A percentile compares a stretch with the other conserved stretches of the same genome.
Conservation (phyloP, 176 grass and related monocot species). For the Musa itinerans region DNA sequence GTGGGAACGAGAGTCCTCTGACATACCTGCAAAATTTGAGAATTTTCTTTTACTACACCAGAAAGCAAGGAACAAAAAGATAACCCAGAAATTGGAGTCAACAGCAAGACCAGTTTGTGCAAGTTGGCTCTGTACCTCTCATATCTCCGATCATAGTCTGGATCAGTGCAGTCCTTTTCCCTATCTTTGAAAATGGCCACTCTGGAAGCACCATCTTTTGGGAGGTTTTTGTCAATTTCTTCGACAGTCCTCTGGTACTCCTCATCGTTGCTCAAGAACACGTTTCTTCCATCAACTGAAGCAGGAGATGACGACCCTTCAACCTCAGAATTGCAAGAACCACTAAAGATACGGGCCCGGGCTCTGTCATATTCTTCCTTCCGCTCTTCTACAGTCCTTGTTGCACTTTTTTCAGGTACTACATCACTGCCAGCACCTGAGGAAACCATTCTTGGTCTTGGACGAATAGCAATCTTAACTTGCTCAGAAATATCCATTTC, state of each 20-base stretch:
- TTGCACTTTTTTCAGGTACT: background rate
- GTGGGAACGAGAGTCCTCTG: conserved; percentile 3
- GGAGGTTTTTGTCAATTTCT: conserved; percentile 5
- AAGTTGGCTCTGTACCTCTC: background rate
- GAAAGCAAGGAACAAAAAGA: too few relatives aligned
- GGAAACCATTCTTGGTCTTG: conserved; percentile 12
- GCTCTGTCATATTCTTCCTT: conserved; percentile 38
- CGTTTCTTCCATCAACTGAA: background rate
- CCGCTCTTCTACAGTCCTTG: conserved; percentile 23
- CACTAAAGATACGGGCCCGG: conserved; percentile 31
- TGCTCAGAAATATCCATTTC: conserved; percentile 12
- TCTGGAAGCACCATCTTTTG: conserved; percentile 1
- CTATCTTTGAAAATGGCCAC: conserved; percentile 31
- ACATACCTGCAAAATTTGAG: conserved; percentile 9
- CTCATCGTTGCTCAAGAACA: conserved; percentile 1
- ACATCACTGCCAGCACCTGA: background rate
- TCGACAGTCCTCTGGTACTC: conserved; percentile 3
- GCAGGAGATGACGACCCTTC: background rate
- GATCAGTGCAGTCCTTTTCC: conserved; percentile 30
- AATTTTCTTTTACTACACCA: background rate
- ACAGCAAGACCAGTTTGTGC: background rate
- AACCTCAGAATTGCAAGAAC: background rate
- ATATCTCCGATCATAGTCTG: conserved; percentile 39
- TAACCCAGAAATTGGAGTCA: too few relatives aligned
- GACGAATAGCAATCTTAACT: conserved; percentile 25